phyloP scores from a whole-genome alignment of 352 stramenopile species.

The Globisporangium irregulare region DNA sequence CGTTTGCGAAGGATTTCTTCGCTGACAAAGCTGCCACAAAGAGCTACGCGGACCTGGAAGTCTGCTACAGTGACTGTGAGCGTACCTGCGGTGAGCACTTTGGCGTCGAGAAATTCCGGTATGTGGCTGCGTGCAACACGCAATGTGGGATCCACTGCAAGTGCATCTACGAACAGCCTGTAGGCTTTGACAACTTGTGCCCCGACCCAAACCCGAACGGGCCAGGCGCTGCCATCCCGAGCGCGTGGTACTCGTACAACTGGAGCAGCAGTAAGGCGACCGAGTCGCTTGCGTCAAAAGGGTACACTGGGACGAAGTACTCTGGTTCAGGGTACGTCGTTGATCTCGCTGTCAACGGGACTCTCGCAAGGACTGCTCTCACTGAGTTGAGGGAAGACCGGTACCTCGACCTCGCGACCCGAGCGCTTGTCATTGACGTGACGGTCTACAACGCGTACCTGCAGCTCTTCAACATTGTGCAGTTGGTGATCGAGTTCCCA shows the following conservation, averaged over 20 bases:
- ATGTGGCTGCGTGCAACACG: constrained; percentile 33
- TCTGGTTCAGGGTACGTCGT: constrained; percentile 61
- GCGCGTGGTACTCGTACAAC: constrained; percentile 48
- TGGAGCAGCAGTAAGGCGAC: constrained; percentile 37
- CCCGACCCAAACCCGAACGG: constrained; percentile 52
- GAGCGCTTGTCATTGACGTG: constrained; percentile 58
- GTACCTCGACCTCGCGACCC: constrained; percentile 60
- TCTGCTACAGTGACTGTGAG: constrained; percentile 50
- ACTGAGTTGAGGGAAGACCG: constrained; percentile 34
- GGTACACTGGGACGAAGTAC: constrained; percentile 38
- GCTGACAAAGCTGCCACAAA: constrained; percentile 32
- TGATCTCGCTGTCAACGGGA: constrained; percentile 40
- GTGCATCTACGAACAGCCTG: constrained; percentile 64
- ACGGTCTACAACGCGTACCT: constrained; percentile 66
- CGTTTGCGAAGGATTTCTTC: constrained; percentile 53
- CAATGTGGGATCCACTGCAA: constrained; percentile 58
- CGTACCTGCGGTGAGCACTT: constrained; percentile 44
- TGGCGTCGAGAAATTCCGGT: constrained; percentile 56
- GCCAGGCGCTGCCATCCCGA: constrained; percentile 25
- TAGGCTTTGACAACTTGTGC: constrained; percentile 37
- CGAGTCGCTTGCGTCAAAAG: constrained; percentile 18
- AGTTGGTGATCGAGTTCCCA: constrained; percentile 62
- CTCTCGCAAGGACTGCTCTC: constrained; percentile 24
- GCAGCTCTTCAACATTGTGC: constrained; percentile 61
- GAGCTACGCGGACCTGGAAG: constrained; percentile 47